These are phyloP conservation scores for Plasmodium billcollinsi DNA, from an alignment of 169 alveolate species.

Conservation along the genomic window DNA sequence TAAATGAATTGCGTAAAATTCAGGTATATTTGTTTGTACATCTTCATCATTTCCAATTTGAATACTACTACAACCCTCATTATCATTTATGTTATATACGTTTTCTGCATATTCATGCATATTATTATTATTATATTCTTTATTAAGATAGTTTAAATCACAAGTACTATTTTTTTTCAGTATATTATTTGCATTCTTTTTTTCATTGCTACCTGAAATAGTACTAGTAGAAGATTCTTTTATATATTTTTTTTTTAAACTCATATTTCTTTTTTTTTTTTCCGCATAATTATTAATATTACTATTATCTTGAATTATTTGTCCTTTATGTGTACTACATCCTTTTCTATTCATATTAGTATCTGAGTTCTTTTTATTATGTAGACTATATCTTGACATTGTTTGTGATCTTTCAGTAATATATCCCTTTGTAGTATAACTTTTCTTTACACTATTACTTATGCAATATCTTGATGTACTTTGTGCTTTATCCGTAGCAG, in stretches of 20 bases:
- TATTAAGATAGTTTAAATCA: neutral
- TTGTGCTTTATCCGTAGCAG: no score
- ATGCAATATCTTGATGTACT: no score
- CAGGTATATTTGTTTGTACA: neutral
- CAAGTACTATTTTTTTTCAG: slow-evolving; percentile 6
- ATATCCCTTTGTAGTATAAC: neutral
- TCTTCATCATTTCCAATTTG: neutral
- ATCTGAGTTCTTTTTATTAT: slow-evolving; percentile 13
- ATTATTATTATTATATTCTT: slow-evolving; percentile 3
- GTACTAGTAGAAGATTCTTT: neutral
- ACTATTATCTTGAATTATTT: neutral
- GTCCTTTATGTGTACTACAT: no score
- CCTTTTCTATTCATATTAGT: neutral
- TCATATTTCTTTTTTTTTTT: neutral
- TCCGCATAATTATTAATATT: neutral
- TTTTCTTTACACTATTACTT: no score
- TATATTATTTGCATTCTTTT: neutral
- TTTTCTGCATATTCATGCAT: neutral
- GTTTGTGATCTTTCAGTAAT: slow-evolving; percentile 23
- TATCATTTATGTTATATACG: no score
- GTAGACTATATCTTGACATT: slow-evolving; percentile 14
- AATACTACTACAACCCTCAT: no score
- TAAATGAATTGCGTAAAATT: neutral
- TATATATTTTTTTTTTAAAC: neutral
- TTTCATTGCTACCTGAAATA: neutral